Evolutionary conservation across 73 alveolate species (phyloP), one percentile per base, ranked within the genome.

Genomic region (Loxodes magnus): DNA sequence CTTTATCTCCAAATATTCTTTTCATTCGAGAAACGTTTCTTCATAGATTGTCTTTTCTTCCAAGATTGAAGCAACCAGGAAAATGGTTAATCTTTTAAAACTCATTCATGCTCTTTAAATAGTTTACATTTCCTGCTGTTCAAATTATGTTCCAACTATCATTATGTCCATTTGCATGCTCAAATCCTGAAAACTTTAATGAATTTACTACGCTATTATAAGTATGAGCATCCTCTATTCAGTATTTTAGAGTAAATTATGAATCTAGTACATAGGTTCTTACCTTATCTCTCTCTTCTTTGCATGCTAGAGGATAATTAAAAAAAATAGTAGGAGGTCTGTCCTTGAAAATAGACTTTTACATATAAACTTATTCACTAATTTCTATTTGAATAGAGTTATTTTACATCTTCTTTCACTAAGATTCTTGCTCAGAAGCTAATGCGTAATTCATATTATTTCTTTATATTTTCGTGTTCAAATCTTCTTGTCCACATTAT

Each of bases 31-130:
- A 61, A 28, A 70, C 49, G 53, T 69, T 73, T 42, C 64, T 67
- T 82, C 91, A 82, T 58, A 87, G 57, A 52, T 59, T 73, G 66
- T 87, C 97, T 63, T 87, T 87, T 48, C 97, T 72, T 31, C 97
- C 90, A 21, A 87, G 46, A 50, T 70, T 58, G 74, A 75, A 76
- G 29, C 90, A 58, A 39, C 85, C 84, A 34, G 97, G 94, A 59
- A 87, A 87, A 74, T 87, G 97, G 57, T 86, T 86, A 5, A 67
- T 55, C 51, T 68, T 87, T 57, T 82, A 84, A 71, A 52, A 64
- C 33, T 38, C 51, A 44, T 78, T 65, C 64, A 79, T 41, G 10
- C 59, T 46, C 41, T 57, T 56, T 37, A 78, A 49, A 39, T 57
- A 65, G 38, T 67, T 67, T 24, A 61, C 60, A 12, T 39, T 15